These are phyloP conservation scores for Ophiostoma sp. DNA, from an alignment of 2,329 filamentous ascomycete genomes.

Conservation along the genomic window DNA sequence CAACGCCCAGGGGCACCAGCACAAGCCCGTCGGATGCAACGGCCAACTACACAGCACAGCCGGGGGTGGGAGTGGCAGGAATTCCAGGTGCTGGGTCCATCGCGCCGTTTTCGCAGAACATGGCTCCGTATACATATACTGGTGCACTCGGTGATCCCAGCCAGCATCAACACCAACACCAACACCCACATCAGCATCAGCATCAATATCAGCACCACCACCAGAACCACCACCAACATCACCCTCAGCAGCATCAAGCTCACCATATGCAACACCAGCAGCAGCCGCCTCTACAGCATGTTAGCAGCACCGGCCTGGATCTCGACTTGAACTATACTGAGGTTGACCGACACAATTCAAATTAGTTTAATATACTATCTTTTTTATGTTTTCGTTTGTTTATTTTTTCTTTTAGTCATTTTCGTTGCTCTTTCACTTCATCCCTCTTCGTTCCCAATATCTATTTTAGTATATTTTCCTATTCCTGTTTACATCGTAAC, in stretches of 20 bases:
- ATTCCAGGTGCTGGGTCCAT: background rate
- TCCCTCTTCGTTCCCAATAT: background rate
- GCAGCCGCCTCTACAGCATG: background rate
- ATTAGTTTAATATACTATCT: background rate
- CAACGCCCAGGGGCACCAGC: conserved; percentile 23
- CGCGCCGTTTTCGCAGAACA: background rate
- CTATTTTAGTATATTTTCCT: background rate
- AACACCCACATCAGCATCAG: background rate
- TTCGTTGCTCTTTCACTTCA: background rate
- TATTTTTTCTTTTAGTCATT: background rate
- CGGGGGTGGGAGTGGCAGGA: conserved; percentile 9
- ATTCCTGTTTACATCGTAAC: background rate
- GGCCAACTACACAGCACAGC: conserved; percentile 24
- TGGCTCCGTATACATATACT: conserved; percentile 16
- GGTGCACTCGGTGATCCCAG: background rate
- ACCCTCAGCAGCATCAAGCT: background rate
- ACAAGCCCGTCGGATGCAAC: conserved; percentile 22
- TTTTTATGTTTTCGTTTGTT: background rate
- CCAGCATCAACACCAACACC: background rate
- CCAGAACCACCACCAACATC: background rate
- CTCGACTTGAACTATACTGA: background rate
- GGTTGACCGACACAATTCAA: background rate
- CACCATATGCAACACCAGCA: background rate
- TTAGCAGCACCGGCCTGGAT: background rate
- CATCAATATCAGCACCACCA: background rate